Evolutionary conservation across 495 filamentous ascomycete species (phyloP).

Genomic region (Parathielavia hyrcaniae): DNA sequence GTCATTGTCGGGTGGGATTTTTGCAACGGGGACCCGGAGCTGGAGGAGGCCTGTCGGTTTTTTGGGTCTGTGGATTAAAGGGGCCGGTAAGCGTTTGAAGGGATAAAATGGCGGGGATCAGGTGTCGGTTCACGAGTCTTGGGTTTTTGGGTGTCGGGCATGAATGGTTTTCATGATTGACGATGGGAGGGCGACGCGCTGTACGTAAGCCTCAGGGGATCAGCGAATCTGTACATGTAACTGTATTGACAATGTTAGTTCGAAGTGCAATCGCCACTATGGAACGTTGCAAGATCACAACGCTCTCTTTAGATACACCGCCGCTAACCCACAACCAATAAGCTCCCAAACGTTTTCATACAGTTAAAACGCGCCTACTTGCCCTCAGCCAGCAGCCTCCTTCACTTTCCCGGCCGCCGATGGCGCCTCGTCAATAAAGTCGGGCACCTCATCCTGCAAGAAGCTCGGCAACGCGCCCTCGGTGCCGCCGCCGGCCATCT

Average conservation of each 20-base stretch:
- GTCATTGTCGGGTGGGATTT: conserved; percentile 98
- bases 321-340: neutral
- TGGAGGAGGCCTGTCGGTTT: conserved; percentile 74
- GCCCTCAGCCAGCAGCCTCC: conserved; percentile 58
- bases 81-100: neutral
- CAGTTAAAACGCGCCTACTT: neutral
- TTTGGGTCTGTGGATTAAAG: conserved; percentile 53
- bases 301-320: too few relatives aligned
- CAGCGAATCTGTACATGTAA: too few relatives aligned
- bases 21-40: conserved; percentile 77
- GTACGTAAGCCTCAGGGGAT: neutral
- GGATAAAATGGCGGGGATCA: neutral
- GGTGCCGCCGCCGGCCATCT: conserved; percentile 48
- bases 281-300: too few relatives aligned
- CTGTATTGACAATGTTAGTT: neutral
- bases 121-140: neutral
- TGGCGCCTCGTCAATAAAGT: conserved; percentile 82
- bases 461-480: conserved; percentile 64
- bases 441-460: conserved; percentile 74
- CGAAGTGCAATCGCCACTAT: too few relatives aligned
- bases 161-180: neutral
- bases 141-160: neutral
- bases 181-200: neutral
- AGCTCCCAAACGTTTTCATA: neutral
- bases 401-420: conserved; percentile 64